Evolutionary conservation across 2,329 filamentous ascomycete genomes (phyloP), one percentile per base, ranked within the genome.

Genomic region (Ophiostoma angusticollis): DNA sequence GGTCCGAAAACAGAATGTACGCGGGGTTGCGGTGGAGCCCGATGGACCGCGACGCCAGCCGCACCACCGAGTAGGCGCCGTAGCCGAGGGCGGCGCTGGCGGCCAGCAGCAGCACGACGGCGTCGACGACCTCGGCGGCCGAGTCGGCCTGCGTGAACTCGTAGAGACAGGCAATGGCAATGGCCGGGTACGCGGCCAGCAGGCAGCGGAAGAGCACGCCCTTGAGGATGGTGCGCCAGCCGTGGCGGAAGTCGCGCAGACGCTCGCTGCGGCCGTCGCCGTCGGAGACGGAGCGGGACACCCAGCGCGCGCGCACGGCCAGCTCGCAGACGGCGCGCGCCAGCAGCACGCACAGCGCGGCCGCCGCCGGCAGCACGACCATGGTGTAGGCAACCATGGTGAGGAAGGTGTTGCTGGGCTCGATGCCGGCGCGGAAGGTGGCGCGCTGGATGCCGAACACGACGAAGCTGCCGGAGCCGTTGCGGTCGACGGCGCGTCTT

Each of bases 1-100:
- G 81, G 54, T 93, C 84, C 7, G 84, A 91, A 64, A 87, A 93
- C 42, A 93, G 75, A 51, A 91, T 89, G 58, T 91, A 91, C 28
- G 84, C 84, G 14, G 84, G 83, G 61, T 91, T 93, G 63, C 85
- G 85, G 71, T 93, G 84, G 75, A 91, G 84, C 35, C 70, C 62
- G 47, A 87, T 79, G 17, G 84, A 91, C 48, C 81, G 78, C 51
- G 81, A 82, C 13, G 84, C 84, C 41, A 91, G 77, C 34, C 76
- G 74, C 51, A 87, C 78, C 41, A 93, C 83, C 63, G 91, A 91
- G 59, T 75, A 78, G 0, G 83, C 75, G 29, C 83, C 84, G 80
- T 82, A 91, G 19, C 63, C 74, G 33, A 93, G 68, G 23, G 84
- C 79, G 32, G 66, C 65, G 13, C 80, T 65, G 68, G 87, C 80